Evolutionary conservation across 495 filamentous ascomycete species (phyloP), one percentile per base, ranked within the genome.

Genomic region (Baudoinia panamericana): DNA sequence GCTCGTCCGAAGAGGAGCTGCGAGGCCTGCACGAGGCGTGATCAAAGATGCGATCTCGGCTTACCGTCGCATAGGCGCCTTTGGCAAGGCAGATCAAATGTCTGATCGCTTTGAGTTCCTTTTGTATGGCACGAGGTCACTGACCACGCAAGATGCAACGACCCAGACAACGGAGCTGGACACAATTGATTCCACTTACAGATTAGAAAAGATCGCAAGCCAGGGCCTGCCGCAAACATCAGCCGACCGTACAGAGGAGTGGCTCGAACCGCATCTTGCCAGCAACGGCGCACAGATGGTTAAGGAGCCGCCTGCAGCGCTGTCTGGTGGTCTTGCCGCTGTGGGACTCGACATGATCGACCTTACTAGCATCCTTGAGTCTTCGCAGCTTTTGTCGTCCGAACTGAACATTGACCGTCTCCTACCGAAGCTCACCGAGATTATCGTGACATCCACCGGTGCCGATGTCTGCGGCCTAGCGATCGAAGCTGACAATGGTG

Each of bases 341-440:
- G 48, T 56, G 4, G 61, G 61, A 11, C 41, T 65, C 43, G 85
- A 94, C 58, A 86, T 92, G 61, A 82, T 93, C 38, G 86, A 93
- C 56, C 57, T 93, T 38, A 76, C 82, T 31, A 84, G 80, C 28
- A 93, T 94, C 37, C 68, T 94, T 8, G 77, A 85, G 51, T 87
- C 81, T 12, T 88, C 80, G 30, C 86, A 93, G 63, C 76, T 92
- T 30, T 83, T 94, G 53, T 92, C 85, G 10, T 92, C 84, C 20
- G 83, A 92, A 40, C 66, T 93, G 22, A 73, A 83, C 42, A 76
- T 93, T 16, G 84, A 94, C 43, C 75, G 77, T 36, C 73, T 94
- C 6, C 63, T 93, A 28, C 75, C 76, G 39, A 90, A 84, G 41
- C 92, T 94, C 82, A 82, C 82, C 37, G 78, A 88, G 54, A 85